Conservation (phyloP, 306 rosid genomes). For the Lotus japonicus region DNA sequence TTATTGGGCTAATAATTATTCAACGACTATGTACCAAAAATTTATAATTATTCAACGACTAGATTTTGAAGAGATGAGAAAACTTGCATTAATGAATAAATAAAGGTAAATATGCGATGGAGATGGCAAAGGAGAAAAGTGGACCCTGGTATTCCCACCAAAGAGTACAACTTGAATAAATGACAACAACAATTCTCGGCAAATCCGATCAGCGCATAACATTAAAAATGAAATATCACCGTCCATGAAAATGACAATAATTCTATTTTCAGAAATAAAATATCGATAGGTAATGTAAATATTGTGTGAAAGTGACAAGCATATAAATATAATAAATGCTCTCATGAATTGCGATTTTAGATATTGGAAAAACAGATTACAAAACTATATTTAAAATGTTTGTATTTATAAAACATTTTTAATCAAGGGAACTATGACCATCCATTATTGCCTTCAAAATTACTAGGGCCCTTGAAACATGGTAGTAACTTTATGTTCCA, state of each 20-base stretch:
- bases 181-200: not conserved
- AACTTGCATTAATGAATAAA: no score
- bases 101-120: not conserved
- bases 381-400: not conserved
- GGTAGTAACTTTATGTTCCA: not conserved
- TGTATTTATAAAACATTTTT: no score
- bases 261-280: not conserved
- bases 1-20: no score
- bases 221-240: not conserved
- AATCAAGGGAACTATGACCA: no score
- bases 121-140: not conserved
- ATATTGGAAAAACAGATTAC: not conserved
- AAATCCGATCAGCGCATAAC: not conserved
- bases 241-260: constrained; percentile 16
- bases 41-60: not conserved
- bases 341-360: not conserved
- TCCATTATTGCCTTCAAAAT: no score
- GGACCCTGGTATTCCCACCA: not conserved
- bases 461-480: not conserved
- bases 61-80: not conserved
- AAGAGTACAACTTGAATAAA: constrained; percentile 9
- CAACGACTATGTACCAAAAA: no score
- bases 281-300: not conserved
- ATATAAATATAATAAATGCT: not conserved
- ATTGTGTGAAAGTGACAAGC: not conserved